Evolutionary conservation across 768 basidiomycete genomes (phyloP), one percentile per base, ranked within the genome.

Genomic region (Leccinum uliginosum): DNA sequence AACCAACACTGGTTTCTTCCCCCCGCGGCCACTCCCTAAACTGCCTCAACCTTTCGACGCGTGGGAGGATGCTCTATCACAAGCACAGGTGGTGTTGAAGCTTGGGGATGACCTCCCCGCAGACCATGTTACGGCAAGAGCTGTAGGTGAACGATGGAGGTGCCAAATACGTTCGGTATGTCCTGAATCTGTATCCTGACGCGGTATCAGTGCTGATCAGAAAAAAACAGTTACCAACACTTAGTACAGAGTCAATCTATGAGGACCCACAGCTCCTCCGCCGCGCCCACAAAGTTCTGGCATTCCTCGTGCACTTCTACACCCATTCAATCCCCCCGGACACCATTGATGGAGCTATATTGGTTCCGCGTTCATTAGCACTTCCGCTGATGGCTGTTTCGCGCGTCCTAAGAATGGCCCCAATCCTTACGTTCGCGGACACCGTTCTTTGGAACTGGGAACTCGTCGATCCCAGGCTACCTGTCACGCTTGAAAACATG

Each of bases 401-500:
- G 14, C 79, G 79, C 10, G 72, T 80, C 51, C 80, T 99, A 43
- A 85, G 84, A 51, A 86, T 95, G n/a, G 93, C 95, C 6, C 96
- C 96, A 4, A 83, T 99, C 59, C 78, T 98, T 61, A 99, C 95
- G 0, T 99, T 93, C 68, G 91, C 95, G 26, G 96, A 97, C 69
- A 93, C 91, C 17, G 95, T 99, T 14, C 80, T 98, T 1, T 99
- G 93, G 92, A 97, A 98, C 68, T 88, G 83, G 80, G 83, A 84
- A 35, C 76, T 83, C 44, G 68, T 81, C 54, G 76, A 87, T 65
- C 76, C 86, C 23, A 70, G 72, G 21, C 68, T 77, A 35, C 87
- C 89, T 45, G 73, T 84, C 27, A 82, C 87, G 47, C 67, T 79
- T 48, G 80, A 83, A 62, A 98, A 97, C 75, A 85, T 95, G 67